Evolutionary conservation across 306 rosid genomes (phyloP).

Genomic region (Canavalia gladiata): DNA sequence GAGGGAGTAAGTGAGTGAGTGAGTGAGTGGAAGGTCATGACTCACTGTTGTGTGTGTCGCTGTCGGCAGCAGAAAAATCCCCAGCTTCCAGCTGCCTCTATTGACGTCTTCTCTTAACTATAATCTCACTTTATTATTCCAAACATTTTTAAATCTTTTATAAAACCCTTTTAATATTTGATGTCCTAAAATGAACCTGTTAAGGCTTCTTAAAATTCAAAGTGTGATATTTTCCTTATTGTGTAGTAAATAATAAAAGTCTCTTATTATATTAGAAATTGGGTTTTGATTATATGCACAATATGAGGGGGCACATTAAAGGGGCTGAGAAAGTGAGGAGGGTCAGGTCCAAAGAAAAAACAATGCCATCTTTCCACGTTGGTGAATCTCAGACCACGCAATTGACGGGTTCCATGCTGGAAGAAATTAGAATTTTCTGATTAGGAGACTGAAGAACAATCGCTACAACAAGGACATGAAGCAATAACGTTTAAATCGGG

Average conservation of each 20-base stretch:
- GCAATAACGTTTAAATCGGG: neutral
- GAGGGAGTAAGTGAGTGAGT: conserved; percentile 10
- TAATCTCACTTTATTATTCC: neutral
- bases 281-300: neutral
- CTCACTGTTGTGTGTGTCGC: conserved; percentile 28
- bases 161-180: neutral
- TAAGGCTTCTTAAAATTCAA: too few relatives aligned
- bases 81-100: conserved; percentile 42
- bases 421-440: conserved; percentile 29
- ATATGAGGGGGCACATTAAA: neutral
- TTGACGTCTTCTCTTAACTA: conserved; percentile 13
- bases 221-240: neutral
- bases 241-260: neutral
- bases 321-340: neutral
- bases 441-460: neutral
- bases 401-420: conserved; percentile 16
- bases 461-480: neutral
- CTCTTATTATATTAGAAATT: neutral
- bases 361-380: conserved; percentile 37
- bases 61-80: conserved; percentile 46
- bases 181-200: neutral
- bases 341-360: conserved; percentile 6
- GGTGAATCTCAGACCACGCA: conserved; percentile 37
- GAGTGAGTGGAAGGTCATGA: neutral
- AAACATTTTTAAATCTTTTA: neutral